Percentiles rank a stretch among this genome's conserved stretches.
These are phyloP conservation scores for Fusarium praegraminearum DNA, from an alignment of 2,329 filamentous ascomycete species.

Conservation along the genomic window DNA sequence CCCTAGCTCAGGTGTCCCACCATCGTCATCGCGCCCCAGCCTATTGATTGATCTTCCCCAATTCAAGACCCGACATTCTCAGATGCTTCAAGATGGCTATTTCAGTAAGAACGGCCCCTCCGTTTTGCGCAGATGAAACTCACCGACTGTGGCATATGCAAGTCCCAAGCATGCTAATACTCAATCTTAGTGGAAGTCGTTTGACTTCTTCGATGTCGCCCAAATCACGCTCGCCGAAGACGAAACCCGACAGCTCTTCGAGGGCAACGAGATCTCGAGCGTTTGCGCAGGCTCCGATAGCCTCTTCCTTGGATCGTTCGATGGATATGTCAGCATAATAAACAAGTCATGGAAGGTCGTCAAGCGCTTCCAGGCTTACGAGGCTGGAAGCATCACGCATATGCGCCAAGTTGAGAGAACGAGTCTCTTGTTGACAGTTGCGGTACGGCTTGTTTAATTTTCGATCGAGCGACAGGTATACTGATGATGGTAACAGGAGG, in stretches of 20 bases:
- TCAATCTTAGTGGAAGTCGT: slow-evolving; percentile 87
- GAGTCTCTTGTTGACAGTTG: slow-evolving; percentile 84
- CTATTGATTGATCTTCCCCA: slow-evolving; percentile 35
- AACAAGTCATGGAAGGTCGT: slow-evolving; percentile 88
- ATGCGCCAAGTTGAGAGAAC: slow-evolving; percentile 94
- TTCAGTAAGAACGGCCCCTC: slow-evolving; percentile 45
- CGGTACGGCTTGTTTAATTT: slow-evolving; percentile 55
- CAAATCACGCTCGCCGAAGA: slow-evolving; percentile 84
- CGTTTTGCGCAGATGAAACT: not conserved
- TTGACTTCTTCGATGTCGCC: slow-evolving; percentile 98
- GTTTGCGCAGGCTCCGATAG: slow-evolving; percentile 89
- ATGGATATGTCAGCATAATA: slow-evolving; percentile 89
- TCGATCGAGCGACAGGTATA: not conserved
- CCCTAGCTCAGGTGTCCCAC: slow-evolving; percentile 45
- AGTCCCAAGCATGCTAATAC: slow-evolving; percentile 14
- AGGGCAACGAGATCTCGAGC: slow-evolving; percentile 84
- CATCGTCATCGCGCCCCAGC: slow-evolving; percentile 50
- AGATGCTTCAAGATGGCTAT: slow-evolving; percentile 53
- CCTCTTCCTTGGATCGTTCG: slow-evolving; percentile 86
- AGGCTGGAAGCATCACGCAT: slow-evolving; percentile 83
- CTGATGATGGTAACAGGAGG: slow-evolving; percentile 68
- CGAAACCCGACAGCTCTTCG: slow-evolving; percentile 82
- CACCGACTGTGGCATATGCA: fast-evolving
- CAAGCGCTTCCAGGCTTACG: slow-evolving; percentile 88
- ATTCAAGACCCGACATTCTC: slow-evolving; percentile 31